Percentiles rank a stretch among this genome's conserved stretches.
Evolutionary conservation across 1,284 basidiomycete genomes (phyloP).

Genomic region (Cystobasidiaceae sp.): DNA sequence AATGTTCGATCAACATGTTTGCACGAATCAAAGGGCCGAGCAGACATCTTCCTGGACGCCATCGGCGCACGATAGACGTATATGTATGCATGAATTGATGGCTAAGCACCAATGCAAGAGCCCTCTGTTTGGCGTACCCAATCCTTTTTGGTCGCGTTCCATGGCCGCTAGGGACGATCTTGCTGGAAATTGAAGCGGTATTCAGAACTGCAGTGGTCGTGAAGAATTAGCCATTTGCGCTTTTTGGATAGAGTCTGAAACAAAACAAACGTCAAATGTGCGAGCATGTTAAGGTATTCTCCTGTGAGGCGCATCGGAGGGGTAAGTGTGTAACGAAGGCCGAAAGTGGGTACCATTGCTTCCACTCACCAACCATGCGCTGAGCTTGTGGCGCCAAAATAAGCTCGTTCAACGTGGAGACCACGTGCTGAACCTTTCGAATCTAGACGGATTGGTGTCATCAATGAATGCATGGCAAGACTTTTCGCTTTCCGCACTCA

Average conservation of each 20-base stretch:
- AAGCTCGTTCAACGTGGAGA: neutral
- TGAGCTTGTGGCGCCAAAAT: neutral
- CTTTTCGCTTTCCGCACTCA: neutral
- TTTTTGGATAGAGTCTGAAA: neutral
- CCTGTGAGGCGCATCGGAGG: neutral
- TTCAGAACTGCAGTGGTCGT: neutral
- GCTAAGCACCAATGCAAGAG: too few relatives aligned
- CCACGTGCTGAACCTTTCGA: neutral
- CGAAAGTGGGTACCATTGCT: neutral
- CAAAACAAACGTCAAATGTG: neutral
- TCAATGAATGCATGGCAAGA: neutral
- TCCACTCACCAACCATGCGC: neutral
- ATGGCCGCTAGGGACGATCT: too few relatives aligned
- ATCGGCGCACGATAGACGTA: too few relatives aligned
- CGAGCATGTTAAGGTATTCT: neutral
- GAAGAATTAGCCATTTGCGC: neutral
- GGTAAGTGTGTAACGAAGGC: neutral
- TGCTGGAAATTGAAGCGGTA: neutral
- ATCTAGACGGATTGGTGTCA: neutral
- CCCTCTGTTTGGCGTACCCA: too few relatives aligned
- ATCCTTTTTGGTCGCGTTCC: too few relatives aligned
- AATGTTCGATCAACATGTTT: too few relatives aligned
- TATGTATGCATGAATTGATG: too few relatives aligned
- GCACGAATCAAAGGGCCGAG: too few relatives aligned
- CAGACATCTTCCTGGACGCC: too few relatives aligned